phyloP scores from a whole-genome alignment of 305 asterid genomes.

The Rubia tinctorum region DNA sequence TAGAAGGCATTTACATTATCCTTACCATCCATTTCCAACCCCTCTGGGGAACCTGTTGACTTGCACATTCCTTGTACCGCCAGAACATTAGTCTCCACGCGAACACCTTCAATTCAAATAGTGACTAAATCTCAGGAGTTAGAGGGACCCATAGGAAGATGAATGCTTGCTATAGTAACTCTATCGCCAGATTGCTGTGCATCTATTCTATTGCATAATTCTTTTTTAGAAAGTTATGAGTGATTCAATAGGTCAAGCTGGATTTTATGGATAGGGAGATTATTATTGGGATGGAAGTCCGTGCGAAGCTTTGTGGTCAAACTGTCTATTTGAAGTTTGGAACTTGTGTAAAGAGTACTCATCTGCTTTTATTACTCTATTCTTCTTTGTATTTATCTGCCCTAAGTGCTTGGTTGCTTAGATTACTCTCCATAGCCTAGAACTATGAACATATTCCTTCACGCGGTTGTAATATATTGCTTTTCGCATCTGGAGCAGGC shows the following conservation, averaged over 20 bases:
- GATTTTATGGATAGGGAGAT: not conserved
- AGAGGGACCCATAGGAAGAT: no score
- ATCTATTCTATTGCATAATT: not conserved
- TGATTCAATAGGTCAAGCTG: not conserved
- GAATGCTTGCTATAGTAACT: no score
- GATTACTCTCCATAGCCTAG: not conserved
- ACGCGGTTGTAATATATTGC: constrained; percentile 7
- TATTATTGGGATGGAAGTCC: no score
- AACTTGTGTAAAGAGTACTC: not conserved
- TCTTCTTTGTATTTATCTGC: not conserved
- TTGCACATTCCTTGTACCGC: no score
- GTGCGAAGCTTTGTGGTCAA: not conserved
- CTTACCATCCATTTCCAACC: no score
- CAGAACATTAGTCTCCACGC: no score
- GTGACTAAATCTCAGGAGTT: no score
- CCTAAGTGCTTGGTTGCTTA: no score
- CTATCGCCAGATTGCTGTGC: no score
- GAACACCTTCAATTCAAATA: no score
- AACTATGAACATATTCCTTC: not conserved
- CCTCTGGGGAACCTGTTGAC: no score
- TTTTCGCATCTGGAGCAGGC: constrained; percentile 42
- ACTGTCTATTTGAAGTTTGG: not conserved
- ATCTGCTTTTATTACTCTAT: not conserved
- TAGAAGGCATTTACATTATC: no score
- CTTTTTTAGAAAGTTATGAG: not conserved